Conservation (phyloP, 2,329 filamentous ascomycete species). For the Hysterium pulicare region DNA sequence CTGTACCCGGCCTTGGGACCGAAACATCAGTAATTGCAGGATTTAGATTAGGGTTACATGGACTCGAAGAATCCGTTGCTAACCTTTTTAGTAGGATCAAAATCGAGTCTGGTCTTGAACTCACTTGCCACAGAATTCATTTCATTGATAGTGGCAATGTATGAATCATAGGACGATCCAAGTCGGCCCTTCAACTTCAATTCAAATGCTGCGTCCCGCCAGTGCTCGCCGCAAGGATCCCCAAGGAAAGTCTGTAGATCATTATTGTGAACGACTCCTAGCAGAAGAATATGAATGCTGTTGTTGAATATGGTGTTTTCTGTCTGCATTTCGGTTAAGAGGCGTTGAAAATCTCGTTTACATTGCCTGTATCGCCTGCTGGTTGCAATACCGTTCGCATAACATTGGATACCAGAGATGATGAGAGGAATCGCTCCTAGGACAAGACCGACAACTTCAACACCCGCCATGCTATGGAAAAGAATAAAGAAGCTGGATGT, state of each 20-base stretch:
- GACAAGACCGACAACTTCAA: constrained; percentile 29
- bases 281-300: constrained; percentile 20
- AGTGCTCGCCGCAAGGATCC: constrained; percentile 10
- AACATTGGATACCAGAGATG: constrained; percentile 26
- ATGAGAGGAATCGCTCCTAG: constrained; percentile 28
- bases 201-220: constrained; percentile 11
- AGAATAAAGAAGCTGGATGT: background rate
- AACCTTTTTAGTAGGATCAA: constrained; percentile 19
- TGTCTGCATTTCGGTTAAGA: constrained; percentile 19
- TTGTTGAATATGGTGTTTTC: constrained; percentile 27
- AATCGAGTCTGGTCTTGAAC: constrained; percentile 17
- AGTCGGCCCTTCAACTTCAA: constrained; percentile 11
- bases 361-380: constrained; percentile 22
- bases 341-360: constrained; percentile 14
- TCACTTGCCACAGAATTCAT: constrained; percentile 13
- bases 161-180: constrained; percentile 10
- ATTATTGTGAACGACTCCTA: constrained; percentile 16
- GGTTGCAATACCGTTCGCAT: constrained; percentile 21
- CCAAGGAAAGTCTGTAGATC: constrained; percentile 16
- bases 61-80: background rate
- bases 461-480: constrained; percentile 19
- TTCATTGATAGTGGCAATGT: constrained; percentile 13
- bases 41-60: background rate
- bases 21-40: background rate
- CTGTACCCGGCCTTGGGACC: no score